Conservation (phyloP, 345 rosid genomes). For the Luvunga scandens region DNA sequence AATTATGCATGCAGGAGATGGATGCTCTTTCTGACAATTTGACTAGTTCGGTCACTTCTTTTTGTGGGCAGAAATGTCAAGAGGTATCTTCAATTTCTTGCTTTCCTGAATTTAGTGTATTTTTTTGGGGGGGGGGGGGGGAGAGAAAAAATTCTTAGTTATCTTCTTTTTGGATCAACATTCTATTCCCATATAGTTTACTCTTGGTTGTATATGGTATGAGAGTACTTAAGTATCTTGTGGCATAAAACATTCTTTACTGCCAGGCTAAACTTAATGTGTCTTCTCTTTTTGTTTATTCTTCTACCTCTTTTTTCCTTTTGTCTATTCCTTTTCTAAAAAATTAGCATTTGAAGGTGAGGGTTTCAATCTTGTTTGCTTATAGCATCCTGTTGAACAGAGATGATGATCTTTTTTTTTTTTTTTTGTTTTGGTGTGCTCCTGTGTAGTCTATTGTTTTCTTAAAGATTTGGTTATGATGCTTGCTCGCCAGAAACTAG, state of each 20-base stretch:
- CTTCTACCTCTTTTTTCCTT: neutral
- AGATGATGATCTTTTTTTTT: neutral
- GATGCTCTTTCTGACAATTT: slow-evolving; percentile 42
- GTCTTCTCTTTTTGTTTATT: neutral
- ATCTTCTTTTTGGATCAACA: neutral
- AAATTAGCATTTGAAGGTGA: neutral
- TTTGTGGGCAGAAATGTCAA: slow-evolving; percentile 74
- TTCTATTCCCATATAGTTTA: neutral
- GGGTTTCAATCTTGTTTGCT: neutral
- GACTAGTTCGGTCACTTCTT: slow-evolving; percentile 35
- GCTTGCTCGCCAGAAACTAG: neutral
- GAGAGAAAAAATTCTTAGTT: neutral
- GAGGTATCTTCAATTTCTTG: slow-evolving; percentile 49
- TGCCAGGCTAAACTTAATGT: neutral
- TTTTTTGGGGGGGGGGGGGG: too few species aligned
- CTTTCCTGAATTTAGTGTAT: neutral
- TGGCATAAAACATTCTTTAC: neutral
- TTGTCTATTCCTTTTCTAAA: neutral
- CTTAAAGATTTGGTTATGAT: neutral
- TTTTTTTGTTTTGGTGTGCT: too few species aligned
- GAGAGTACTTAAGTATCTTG: neutral
- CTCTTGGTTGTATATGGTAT: too few species aligned
- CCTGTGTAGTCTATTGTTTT: neutral
- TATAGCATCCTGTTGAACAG: neutral
- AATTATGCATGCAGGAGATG: slow-evolving; percentile 50